Conservation (phyloP, 257 asterid genomes). For the Avicennia marina region DNA sequence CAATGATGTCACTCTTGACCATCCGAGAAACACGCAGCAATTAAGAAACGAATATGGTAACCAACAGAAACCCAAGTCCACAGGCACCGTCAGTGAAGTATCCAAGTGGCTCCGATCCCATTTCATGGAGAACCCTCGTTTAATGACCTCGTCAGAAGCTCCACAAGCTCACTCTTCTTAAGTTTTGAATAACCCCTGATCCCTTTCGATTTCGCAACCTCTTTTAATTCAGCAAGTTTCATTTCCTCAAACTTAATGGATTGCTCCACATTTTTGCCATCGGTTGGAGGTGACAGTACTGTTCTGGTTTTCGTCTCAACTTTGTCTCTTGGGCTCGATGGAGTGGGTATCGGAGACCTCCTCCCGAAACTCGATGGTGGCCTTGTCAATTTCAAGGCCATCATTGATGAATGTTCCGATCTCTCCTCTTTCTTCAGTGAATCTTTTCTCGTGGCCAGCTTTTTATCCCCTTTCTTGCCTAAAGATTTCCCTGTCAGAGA, state of each 20-base stretch:
- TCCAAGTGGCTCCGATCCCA: too few species aligned
- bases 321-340: constrained; percentile 18
- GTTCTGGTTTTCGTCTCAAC: constrained; percentile 2
- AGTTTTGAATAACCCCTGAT: constrained; percentile 70
- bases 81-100: too few species aligned
- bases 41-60: too few species aligned
- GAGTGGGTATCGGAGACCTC: constrained; percentile 52
- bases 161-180: constrained; percentile 57
- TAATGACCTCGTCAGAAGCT: constrained; percentile 35
- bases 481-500: constrained; percentile 30
- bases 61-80: too few species aligned
- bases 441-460: constrained; percentile 12
- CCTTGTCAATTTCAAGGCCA: constrained; percentile 27
- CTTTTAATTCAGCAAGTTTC: constrained; percentile 60
- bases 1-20: too few species aligned
- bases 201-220: constrained; percentile 65
- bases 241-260: constrained; percentile 37
- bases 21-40: too few species aligned
- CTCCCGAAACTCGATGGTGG: constrained; percentile 49
- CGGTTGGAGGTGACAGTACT: neutral
- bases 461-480: constrained; percentile 25
- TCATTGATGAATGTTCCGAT: constrained; percentile 18
- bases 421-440: constrained; percentile 28
- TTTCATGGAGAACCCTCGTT: constrained; percentile 5
- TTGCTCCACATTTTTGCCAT: constrained; percentile 12